phyloP scores from a whole-genome alignment of 805 yeast species.

The Candida suzukii region DNA sequence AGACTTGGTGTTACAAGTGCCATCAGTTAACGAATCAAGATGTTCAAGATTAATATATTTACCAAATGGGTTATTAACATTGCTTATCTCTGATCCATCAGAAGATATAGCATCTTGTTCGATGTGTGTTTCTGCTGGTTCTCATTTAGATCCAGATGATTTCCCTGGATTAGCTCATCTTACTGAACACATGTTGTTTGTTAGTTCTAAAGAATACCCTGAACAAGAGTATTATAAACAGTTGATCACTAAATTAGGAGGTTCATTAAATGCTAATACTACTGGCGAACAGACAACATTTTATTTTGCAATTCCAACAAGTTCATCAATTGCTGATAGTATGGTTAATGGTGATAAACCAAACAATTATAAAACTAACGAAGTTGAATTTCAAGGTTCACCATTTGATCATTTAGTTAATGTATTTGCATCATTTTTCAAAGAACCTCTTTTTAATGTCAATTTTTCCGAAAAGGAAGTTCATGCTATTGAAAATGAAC shows the following conservation, averaged over 20 bases:
- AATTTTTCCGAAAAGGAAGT: constrained; percentile 42
- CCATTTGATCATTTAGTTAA: constrained; percentile 39
- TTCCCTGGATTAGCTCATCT: constrained; percentile 84
- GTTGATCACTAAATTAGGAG: constrained; percentile 40
- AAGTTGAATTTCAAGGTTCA: constrained; percentile 13
- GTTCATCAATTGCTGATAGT: constrained; percentile 10
- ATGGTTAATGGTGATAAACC: constrained; percentile 8
- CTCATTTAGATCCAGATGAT: constrained; percentile 66
- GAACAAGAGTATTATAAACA: constrained; percentile 38
- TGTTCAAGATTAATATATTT: constrained; percentile 41
- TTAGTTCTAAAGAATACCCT: constrained; percentile 52
- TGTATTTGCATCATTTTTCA: constrained; percentile 46
- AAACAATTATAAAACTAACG: constrained; percentile 9
- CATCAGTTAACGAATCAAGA: constrained; percentile 19
- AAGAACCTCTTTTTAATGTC: constrained; percentile 41
- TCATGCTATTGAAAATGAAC: constrained; percentile 61
- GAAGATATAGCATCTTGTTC: constrained; percentile 62
- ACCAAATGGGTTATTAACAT: constrained; percentile 59
- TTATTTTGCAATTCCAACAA: constrained; percentile 53
- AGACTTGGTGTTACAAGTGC: constrained; percentile 6
- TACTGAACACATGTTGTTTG: constrained; percentile 68
- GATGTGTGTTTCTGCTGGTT: constrained; percentile 71
- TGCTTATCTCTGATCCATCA: constrained; percentile 72
- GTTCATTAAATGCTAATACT: constrained; percentile 60
- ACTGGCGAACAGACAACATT: constrained; percentile 61